Percentiles rank a stretch among this genome's conserved stretches.
Evolutionary conservation across 116 monocot species (phyloP).

Genomic region (Iris pallida): DNA sequence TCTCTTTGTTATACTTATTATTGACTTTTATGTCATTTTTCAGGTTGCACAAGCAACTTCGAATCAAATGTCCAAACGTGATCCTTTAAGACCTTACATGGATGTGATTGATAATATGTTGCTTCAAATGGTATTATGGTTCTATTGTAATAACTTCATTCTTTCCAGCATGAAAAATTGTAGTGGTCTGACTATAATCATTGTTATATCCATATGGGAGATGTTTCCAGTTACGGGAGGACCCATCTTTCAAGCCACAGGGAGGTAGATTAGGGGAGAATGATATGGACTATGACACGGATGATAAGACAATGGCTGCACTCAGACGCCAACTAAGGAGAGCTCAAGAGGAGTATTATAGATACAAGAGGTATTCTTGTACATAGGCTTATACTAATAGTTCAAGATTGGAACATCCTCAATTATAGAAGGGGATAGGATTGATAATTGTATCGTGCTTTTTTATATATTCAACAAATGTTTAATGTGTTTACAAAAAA

Average conservation of each 20-base stretch:
- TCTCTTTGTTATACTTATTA: too few relatives aligned
- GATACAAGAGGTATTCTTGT: constrained; percentile 72
- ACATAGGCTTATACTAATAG: background rate
- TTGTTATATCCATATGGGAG: background rate
- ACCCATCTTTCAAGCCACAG: constrained; percentile 93
- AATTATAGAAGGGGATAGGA: background rate
- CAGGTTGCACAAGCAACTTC: constrained; percentile 98
- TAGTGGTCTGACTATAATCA: background rate
- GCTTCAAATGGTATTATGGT: constrained; percentile 65
- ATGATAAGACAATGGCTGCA: constrained; percentile 93
- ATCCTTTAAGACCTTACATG: constrained; percentile 86
- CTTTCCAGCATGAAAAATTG: too few relatives aligned
- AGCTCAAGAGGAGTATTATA: constrained; percentile 92
- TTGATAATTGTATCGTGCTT: too few relatives aligned
- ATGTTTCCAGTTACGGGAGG: constrained; percentile 59
- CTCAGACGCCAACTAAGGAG: constrained; percentile 79
- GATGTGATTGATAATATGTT: constrained; percentile 89
- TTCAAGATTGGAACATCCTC: background rate
- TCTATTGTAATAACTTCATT: too few relatives aligned
- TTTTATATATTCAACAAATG: too few relatives aligned
- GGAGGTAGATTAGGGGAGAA: constrained; percentile 93
- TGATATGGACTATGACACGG: constrained; percentile 99
- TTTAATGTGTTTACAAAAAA: too few relatives aligned
- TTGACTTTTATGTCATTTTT: constrained; percentile 5
- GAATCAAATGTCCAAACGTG: constrained; percentile 96